Base-by-base conservation (phyloP, 495 filamentous ascomycete genomes). In the Parathielavia hyrcaniae region DNA sequence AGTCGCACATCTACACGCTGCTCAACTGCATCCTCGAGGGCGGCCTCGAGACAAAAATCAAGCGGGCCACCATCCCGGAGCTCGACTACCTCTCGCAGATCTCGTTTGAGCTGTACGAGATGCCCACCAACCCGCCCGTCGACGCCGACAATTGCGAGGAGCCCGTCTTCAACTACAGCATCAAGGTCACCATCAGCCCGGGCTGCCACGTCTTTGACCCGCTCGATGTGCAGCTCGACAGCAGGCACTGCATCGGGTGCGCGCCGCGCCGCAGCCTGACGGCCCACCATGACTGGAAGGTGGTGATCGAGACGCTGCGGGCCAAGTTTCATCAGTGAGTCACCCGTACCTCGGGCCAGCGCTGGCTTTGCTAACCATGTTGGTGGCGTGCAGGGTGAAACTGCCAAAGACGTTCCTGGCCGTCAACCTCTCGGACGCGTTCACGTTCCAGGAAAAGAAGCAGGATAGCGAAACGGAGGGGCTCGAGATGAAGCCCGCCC, bases 21-120 rank as follows among this genome's bases (percentile, higher is more conserved):
- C 81, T 98, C 47, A 98, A 98, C 72, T 97, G 95, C 71, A 97
- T 98, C 60, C 77, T 98, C 35, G 93, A 97, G 73, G 93, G 93
- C 60, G 93, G 95, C 36, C 88, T 98, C 60, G 86, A 90, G 62
- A 93, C 91, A 23, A 97, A 97, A 73, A 83, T 84, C 63, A 86
- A 89, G 60, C 83, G 93, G 44, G 88, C 86, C 65, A 89, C 89
- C 32, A 98, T 98, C 61, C 93, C 93, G 0, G 93, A 98, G 69
- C 81, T 98, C 47, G 93, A 98, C 69, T 98, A 97, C 71, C 81
- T 98, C n/a, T 91, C 87, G 30, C 90, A 96, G 68, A 96, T 98
- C 64, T 92, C 88, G 69, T 98, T 98, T 63, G 93, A 98, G 73
- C 79, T 98, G 50, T 97, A 97, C 72, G 93, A 98, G 71, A 89